Conservation (phyloP, 2,329 filamentous ascomycete species). For the Cladosporium sp. region DNA sequence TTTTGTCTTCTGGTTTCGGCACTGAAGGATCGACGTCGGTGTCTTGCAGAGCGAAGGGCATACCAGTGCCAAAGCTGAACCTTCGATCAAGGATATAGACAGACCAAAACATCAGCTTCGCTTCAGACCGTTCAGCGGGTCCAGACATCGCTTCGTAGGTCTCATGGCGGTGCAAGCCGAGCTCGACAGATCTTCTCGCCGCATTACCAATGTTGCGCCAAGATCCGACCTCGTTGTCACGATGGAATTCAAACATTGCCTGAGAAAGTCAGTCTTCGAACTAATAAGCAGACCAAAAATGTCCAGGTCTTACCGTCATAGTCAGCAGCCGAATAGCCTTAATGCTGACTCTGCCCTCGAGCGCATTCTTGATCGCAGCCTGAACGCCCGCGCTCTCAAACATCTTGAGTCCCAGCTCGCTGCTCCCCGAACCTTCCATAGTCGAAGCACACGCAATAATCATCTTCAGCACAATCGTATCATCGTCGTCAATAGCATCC, state of each 20-base stretch:
- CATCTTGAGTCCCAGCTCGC: slow-evolving; percentile 66
- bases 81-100: slow-evolving; percentile 80
- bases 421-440: slow-evolving; percentile 75
- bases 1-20: slow-evolving; percentile 67
- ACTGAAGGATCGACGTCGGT: slow-evolving; percentile 77
- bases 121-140: slow-evolving; percentile 63
- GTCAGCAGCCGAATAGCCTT: slow-evolving; percentile 57
- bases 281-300: too few relatives aligned
- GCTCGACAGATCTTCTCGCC: slow-evolving; percentile 63
- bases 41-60: slow-evolving; percentile 82
- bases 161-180: slow-evolving; percentile 78
- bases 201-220: slow-evolving; percentile 86
- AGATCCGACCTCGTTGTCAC: slow-evolving; percentile 78
- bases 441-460: slow-evolving; percentile 74
- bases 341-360: slow-evolving; percentile 53
- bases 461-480: slow-evolving; percentile 73
- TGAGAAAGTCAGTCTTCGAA: slow-evolving; percentile 28
- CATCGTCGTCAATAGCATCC: slow-evolving; percentile 59
- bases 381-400: slow-evolving; percentile 66
- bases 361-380: slow-evolving; percentile 60
- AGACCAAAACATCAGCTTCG: slow-evolving; percentile 77
- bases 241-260: slow-evolving; percentile 77
- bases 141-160: slow-evolving; percentile 62
- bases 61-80: slow-evolving; percentile 82
- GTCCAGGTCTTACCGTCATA: slow-evolving; percentile 31